These are phyloP conservation scores for Paramecium sexaurelia DNA, from an alignment of 73 alveolate species.

Conservation along the genomic window DNA sequence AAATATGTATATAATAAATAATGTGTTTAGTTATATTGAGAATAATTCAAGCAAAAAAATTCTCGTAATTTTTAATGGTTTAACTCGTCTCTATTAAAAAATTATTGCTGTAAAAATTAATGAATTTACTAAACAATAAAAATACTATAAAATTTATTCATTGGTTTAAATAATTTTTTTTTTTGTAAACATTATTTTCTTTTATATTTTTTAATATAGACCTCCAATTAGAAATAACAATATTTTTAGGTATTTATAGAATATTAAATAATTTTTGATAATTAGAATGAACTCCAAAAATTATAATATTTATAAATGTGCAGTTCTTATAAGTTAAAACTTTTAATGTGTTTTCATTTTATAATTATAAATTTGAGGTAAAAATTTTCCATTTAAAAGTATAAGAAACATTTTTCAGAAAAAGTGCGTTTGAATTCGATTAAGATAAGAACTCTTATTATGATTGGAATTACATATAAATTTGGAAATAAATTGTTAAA, in stretches of 20 bases:
- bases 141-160: too few species aligned
- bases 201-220: too few species aligned
- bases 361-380: slow-evolving; percentile 35
- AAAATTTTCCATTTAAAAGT: not conserved
- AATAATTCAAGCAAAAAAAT: too few species aligned
- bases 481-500: not conserved
- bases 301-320: not conserved
- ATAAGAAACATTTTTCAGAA: not conserved
- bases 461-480: not conserved
- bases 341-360: not conserved
- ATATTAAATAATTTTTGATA: not conserved
- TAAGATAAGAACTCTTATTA: not conserved
- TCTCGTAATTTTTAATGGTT: too few species aligned
- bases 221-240: too few species aligned
- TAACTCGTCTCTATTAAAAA: too few species aligned
- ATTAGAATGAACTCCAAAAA: not conserved
- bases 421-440: not conserved
- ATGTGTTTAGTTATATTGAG: too few species aligned
- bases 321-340: not conserved
- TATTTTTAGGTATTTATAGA: not conserved
- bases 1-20: too few species aligned
- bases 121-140: too few species aligned
- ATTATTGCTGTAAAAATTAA: too few species aligned
- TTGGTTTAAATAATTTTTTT: too few species aligned
- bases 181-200: too few species aligned